These are phyloP conservation scores for Oropetium thomaeum DNA, from an alignment of 176 grass and related monocot species.

Conservation along the genomic window DNA sequence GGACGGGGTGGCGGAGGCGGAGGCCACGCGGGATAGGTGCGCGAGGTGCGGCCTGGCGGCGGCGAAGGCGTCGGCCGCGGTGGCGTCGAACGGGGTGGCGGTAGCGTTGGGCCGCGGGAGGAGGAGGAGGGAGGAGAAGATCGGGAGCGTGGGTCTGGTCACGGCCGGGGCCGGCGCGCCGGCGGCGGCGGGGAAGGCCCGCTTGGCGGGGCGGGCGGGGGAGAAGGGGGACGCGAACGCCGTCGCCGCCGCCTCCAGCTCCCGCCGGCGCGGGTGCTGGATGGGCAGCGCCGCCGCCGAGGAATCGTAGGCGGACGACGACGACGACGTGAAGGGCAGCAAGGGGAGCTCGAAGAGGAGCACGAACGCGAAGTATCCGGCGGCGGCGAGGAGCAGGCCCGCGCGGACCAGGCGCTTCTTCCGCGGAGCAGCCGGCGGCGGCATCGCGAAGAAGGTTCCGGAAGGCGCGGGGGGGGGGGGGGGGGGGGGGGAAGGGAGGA, in stretches of 20 bases:
- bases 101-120: slow-evolving; percentile 41
- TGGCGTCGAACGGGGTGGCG: slow-evolving; percentile 26
- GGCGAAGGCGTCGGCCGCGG: slow-evolving; percentile 39
- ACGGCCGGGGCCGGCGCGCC: neutral
- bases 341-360: slow-evolving; percentile 46
- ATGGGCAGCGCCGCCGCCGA: neutral
- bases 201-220: slow-evolving; percentile 22
- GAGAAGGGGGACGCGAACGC: neutral
- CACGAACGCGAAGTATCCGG: slow-evolving; percentile 30
- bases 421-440: slow-evolving; percentile 22
- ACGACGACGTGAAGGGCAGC: neutral
- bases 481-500: neutral
- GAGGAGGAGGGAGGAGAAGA: slow-evolving; percentile 47
- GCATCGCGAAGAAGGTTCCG: neutral
- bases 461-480: neutral
- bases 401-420: slow-evolving; percentile 20
- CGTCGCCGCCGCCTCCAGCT: slow-evolving; percentile 31
- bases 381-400: slow-evolving; percentile 17
- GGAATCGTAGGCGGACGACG: neutral
- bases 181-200: slow-evolving; percentile 18
- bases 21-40: neutral
- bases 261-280: slow-evolving; percentile 44
- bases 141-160: slow-evolving; percentile 6
- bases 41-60: slow-evolving; percentile 38
- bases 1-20: neutral